Evolutionary conservation across 2,329 filamentous ascomycete genomes (phyloP), one percentile per base, ranked within the genome.

Genomic region (Beauveria pseudobassiana): DNA sequence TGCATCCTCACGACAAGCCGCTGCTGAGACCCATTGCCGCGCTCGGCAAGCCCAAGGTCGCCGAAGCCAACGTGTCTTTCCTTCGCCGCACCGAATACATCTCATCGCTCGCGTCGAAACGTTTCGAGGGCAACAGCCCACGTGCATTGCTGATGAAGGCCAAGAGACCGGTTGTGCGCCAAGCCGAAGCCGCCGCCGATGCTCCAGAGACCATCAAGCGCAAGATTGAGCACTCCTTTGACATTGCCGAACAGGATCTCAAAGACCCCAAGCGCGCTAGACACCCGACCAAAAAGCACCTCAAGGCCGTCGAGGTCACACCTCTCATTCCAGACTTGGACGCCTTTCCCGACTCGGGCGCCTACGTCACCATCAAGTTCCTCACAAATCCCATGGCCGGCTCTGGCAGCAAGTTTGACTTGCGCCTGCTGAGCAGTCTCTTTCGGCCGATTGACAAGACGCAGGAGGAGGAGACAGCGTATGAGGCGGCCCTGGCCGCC

Each of bases 1-100:
- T 95, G 60, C 91, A 97, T 68, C 89, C 93, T 8, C 87, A 89
- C 69, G 95, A 99, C 77, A 86, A 90, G 65, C 83, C 86, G 14
- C 87, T 99, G 58, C 84, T 99, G 64, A 86, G 91, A 71, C 89
- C 91, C 6, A 85, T 96, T 42, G 86, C 91, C 42, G 87, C 91
- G 54, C 83, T 99, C 24, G 92, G 91, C 68, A 96, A 96, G 75
- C 87, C 88, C 50, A 90, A 90, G 67, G 83, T 86, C 48, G 85
- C 85, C 64, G 89, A 91, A 65, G 82, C 88, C 20, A 87, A 88
- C 65, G 91, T 96, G 59, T 96, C 91, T 65, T 99, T 99, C 82
- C 83, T 99, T 67, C 91, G 95, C 62, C 87, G 93, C 69, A 98
- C 95, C 61, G 95, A 99, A 75, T 98, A 98, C 77, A 97, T 96